phyloP scores from a whole-genome alignment of 495 filamentous ascomycete genomes.

The Coniosporium apollinis region DNA sequence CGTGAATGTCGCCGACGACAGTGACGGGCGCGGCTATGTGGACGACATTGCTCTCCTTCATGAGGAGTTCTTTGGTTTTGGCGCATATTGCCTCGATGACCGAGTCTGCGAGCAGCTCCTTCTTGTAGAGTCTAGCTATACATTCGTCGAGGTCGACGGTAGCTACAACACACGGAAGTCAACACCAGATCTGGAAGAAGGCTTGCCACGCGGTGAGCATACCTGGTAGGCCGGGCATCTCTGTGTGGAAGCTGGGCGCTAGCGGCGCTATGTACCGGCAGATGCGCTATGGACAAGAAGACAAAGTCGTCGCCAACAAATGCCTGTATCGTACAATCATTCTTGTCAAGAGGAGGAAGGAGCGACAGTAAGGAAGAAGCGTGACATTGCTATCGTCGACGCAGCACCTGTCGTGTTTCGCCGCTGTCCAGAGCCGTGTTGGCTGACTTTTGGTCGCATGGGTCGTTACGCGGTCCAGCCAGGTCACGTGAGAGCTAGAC shows the following conservation, averaged over 20 bases:
- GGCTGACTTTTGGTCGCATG: too few relatives aligned
- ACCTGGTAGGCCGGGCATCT: slow-evolving; percentile 85
- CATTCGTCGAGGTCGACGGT: slow-evolving; percentile 97
- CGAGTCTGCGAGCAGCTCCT: slow-evolving; percentile 89
- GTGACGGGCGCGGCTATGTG: slow-evolving; percentile 92
- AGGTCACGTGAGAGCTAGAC: too few relatives aligned
- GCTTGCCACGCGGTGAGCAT: slow-evolving; percentile 16
- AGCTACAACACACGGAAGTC: slow-evolving; percentile 31
- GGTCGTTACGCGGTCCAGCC: too few relatives aligned
- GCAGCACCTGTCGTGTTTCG: too few relatives aligned
- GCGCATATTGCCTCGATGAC: slow-evolving; percentile 98
- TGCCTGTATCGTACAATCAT: slow-evolving; percentile 17
- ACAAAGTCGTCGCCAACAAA: slow-evolving; percentile 10
- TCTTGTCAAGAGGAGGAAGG: slow-evolving; percentile 3
- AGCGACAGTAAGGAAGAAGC: not conserved
- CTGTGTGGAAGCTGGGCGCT: slow-evolving; percentile 18
- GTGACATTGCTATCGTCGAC: not conserved
- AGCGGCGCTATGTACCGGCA: slow-evolving; percentile 4
- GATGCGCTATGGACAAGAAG: slow-evolving; percentile 11
- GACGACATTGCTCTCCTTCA: slow-evolving; percentile 99
- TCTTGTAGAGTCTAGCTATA: slow-evolving; percentile 86
- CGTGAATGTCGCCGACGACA: slow-evolving; percentile 98
- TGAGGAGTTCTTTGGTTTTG: slow-evolving; percentile 93
- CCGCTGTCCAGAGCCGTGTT: too few relatives aligned
- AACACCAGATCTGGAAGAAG: not conserved